Evolutionary conservation across 306 rosid species (phyloP).

Genomic region (Mimosa bimucronata): DNA sequence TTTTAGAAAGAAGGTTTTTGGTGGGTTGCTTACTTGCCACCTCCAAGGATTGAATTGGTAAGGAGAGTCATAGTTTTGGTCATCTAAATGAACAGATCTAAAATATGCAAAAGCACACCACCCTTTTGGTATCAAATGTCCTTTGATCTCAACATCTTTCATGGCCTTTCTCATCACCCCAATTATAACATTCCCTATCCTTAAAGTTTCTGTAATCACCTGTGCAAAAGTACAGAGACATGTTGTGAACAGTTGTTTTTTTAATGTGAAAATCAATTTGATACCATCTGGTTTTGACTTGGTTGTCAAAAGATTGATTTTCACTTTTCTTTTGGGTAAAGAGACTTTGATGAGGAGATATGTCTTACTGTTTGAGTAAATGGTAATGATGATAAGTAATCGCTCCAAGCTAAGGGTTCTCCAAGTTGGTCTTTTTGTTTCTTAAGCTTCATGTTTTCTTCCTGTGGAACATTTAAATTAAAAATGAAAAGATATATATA

Average conservation of each 20-base stretch:
- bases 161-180: constrained; percentile 92
- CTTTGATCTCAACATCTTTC: constrained; percentile 86
- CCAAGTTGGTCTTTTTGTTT: constrained; percentile 66
- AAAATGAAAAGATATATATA: constrained; percentile 19
- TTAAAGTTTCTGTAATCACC: constrained; percentile 89
- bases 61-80: constrained; percentile 69
- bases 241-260: neutral
- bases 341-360: constrained; percentile 18
- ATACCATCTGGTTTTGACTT: no score
- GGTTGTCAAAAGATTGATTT: no score
- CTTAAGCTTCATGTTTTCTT: constrained; percentile 80
- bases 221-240: constrained; percentile 30
- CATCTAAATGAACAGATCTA: constrained; percentile 96
- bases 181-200: constrained; percentile 84
- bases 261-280: no score
- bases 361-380: constrained; percentile 84
- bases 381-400: constrained; percentile 82
- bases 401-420: constrained; percentile 75
- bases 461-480: constrained; percentile 49
- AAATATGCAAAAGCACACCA: constrained; percentile 85
- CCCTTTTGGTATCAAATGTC: constrained; percentile 80
- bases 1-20: neutral
- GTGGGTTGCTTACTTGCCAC: constrained; percentile 77
- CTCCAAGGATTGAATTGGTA: constrained; percentile 97
- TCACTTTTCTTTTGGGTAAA: neutral